Evolutionary conservation across 805 yeast species (phyloP), one percentile per base, ranked within the genome.

Genomic region (Middelhovenomyces tepae): DNA sequence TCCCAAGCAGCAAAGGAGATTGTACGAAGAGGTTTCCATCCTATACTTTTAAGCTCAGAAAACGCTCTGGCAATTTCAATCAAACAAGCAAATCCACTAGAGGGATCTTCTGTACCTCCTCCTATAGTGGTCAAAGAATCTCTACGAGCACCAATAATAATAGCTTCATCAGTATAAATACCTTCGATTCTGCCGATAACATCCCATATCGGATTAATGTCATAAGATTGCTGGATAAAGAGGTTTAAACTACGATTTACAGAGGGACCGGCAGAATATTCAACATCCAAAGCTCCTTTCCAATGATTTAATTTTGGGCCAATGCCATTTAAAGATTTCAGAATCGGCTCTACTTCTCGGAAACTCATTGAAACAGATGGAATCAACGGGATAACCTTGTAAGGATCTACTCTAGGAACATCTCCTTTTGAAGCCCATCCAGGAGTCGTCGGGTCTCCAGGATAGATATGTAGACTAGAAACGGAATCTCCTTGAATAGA

Each of bases 91-190:
- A 81, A 67, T 1, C 89, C 89, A 17, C 78, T 67, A 53, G 80
- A 80, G 19, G 91, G 87, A 55, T 81, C 91, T 16, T 74, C 78
- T 1, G 87, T 86, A 10, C 84, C 84, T 31, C 82, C 82, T 37
- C 75, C 71, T 37, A 76, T 69, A n/a, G n/a, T n/a, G n/a, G n/a
- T n/a, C 91, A 89, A 82, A 2, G 87, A 76, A 50, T 81, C 91
- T 35, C 85, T 70, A 51, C 80, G 91, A 51, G 79, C 80, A 22
- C 91, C 91, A 36, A 80, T 51, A 22, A 81, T 51, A 30, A 80
- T 65, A 4, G 71, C 75, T 36, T 76, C 77, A 31, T 69, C 65
- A 23, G 59, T 54, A 20, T 22, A 28, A 24, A 63, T 59, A 25
- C 87, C 87, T 38, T 68, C 69, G 26, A 77, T 54, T 28, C 63